These are phyloP conservation scores for Pythium oligandrum DNA, from an alignment of 352 stramenopile genomes.

Conservation along the genomic window DNA sequence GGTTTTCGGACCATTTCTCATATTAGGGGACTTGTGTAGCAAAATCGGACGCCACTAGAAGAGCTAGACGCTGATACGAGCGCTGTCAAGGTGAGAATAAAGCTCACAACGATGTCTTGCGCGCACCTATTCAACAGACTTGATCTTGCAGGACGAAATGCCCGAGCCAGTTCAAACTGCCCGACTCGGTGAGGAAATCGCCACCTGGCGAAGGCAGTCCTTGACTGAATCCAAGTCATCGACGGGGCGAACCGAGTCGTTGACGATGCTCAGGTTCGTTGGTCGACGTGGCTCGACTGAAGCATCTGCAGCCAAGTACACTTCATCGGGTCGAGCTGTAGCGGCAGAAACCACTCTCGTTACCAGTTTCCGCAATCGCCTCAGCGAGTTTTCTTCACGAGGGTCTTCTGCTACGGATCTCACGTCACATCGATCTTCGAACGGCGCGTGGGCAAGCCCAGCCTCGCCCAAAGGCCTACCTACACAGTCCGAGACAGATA, in stretches of 20 bases:
- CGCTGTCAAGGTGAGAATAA: slow-evolving; percentile 23
- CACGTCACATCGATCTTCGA: slow-evolving; percentile 9
- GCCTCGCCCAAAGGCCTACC: background rate
- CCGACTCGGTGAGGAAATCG: slow-evolving; percentile 18
- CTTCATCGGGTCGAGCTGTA: slow-evolving; percentile 6
- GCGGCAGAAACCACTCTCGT: slow-evolving; percentile 17
- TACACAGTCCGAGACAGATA: too few species aligned
- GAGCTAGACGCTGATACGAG: slow-evolving; percentile 35
- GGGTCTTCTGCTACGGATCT: slow-evolving; percentile 9
- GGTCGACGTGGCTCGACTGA: too few species aligned
- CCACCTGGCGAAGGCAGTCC: slow-evolving; percentile 17
- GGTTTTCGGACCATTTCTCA: background rate
- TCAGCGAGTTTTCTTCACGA: slow-evolving; percentile 20
- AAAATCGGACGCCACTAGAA: slow-evolving; percentile 64
- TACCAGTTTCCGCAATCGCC: slow-evolving; percentile 13
- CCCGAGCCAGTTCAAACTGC: slow-evolving; percentile 19
- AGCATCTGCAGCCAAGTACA: background rate
- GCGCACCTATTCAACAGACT: too few species aligned
- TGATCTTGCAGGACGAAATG: slow-evolving; percentile 11
- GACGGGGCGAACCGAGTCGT: too few species aligned
- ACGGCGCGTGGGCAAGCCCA: slow-evolving; percentile 7
- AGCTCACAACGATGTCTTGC: too few species aligned
- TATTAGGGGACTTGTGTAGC: slow-evolving; percentile 17
- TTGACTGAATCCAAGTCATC: slow-evolving; percentile 15
- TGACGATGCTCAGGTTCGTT: too few species aligned